Evolutionary conservation across 2,329 filamentous ascomycete genomes (phyloP), one percentile per base, ranked within the genome.

Genomic region (Hypoxylon sp.): DNA sequence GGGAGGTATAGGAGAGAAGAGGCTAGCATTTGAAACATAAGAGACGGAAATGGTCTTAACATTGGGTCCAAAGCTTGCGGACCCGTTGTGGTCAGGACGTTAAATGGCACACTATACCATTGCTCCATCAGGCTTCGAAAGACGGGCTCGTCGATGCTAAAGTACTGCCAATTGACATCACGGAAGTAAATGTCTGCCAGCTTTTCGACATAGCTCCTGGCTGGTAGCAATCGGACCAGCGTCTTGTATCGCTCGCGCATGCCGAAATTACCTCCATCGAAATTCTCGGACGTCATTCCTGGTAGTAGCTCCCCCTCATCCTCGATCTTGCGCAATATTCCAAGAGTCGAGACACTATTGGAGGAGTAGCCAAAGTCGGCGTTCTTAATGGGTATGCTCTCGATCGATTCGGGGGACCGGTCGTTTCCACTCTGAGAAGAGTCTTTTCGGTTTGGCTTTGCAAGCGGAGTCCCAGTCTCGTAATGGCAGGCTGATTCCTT

Each of bases 131-230:
- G 83, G 25, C 77, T 75, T 53, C 80, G 73, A 65, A 89, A 87
- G 5, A 84, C 75, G 21, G 82, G 81, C 53, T 83, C 79, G 67
- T 90, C 87, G 7, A 90, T 75, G 27, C 81, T 77, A 68, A 81
- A 84, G 74, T 90, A 89, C 60, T 86, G 83, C 81, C 83, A 86
- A 74, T 89, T 89, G 73, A 88, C 82, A 57, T 87, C 81, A n/a
- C 74, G 73, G 63, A 90, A 85, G 74, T 85, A 90, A 7, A 86
- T 79, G 12, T 79, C 78, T 12, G 86, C 77, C 7, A 90, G 83
- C 67, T 82, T 81, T 68, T 88, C 85, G 51, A 88, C 82, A 71
- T 85, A 85, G 23, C 78, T 77, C 62, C 82, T 81, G 5, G 86
- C 81, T 0, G 88, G 88, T 3, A 90, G 77, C 70, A 88, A 85